Base-by-base conservation (phyloP, 176 grass and related monocot genomes). In the Lolium rigidum region DNA sequence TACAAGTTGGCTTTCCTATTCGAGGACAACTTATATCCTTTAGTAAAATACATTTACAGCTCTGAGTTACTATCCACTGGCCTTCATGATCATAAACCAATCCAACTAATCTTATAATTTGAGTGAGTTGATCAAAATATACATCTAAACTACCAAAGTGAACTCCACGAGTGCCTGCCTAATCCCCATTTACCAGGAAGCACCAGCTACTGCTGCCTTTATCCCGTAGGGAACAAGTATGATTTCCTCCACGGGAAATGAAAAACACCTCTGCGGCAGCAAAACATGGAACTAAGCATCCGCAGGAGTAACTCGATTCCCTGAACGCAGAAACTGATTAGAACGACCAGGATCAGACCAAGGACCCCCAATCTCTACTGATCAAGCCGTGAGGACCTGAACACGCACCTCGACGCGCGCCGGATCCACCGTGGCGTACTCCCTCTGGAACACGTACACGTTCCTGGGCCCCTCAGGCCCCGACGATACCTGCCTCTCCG, bases 371-470 rank as follows among this genome's bases (percentile, higher is more conserved):
- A 14, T 20, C 44, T 14, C 38, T n/a, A 46, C 22, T 25, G 50
- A 83, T 77, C 70, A 5, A 68, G 31, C 37, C 41, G 59, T 39
- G 14, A 80, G 18, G 31, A 12, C 3, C 28, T 46, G 46, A 84
- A 43, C 38, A 26, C 78, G 54, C 84, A 98, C 94, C 88, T 95
- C 81, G 79, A 95, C 88, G 81, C 84, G 70, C 73, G 86, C 69
- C 13, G 92, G 91, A 87, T 98, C 90, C 15, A 95, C 93, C 9
- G 97, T 95, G 86, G 94, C 97, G 72, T 85, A 98, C 84, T 98
- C 94, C 85, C 90, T 82, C 92, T 98, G 92, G 86, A 95, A 94
- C 31, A 98, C 86, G 84, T 95, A 98, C 2, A 98, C 90, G 74
- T 91, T 88, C 70, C 82, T 87, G 16, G 67, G 68, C 18, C 15